Evolutionary conservation across 768 basidiomycete genomes (phyloP).

Genomic region (Termitomyces sp.): DNA sequence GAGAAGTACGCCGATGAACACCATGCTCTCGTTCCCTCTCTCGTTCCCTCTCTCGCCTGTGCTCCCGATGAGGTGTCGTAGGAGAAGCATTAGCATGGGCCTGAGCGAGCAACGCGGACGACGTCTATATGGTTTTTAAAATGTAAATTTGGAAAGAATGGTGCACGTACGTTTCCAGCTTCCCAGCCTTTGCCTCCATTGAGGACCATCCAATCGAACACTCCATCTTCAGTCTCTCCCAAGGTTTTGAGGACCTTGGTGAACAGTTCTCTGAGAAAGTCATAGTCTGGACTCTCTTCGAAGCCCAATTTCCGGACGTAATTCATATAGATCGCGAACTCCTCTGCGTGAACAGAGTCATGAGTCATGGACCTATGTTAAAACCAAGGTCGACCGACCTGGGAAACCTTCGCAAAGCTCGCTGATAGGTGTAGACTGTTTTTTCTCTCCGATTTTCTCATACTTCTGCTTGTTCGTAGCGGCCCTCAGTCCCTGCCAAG

Average conservation of each 20-base stretch:
- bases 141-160: slow-evolving; percentile 1
- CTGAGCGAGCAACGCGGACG: slow-evolving; percentile 38
- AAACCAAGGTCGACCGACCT: slow-evolving; percentile 37
- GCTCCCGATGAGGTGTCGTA: slow-evolving; percentile 51
- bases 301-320: slow-evolving; percentile 98
- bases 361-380: neutral
- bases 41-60: slow-evolving; percentile 52
- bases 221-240: slow-evolving; percentile 85
- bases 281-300: slow-evolving; percentile 96
- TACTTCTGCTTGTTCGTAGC: slow-evolving; percentile 99
- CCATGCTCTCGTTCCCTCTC: slow-evolving; percentile 53
- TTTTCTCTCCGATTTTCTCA: slow-evolving; percentile 99
- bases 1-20: slow-evolving; percentile 43
- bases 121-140: slow-evolving; percentile 26
- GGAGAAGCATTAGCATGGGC: slow-evolving; percentile 51
- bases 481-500: slow-evolving; percentile 97
- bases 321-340: slow-evolving; percentile 98
- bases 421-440: slow-evolving; percentile 85
- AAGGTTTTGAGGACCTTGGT: slow-evolving; percentile 83
- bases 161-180: slow-evolving; percentile 64
- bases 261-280: slow-evolving; percentile 94
- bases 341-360: slow-evolving; percentile 69
- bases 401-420: slow-evolving; percentile 98
- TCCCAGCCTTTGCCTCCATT: slow-evolving; percentile 97
- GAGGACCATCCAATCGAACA: slow-evolving; percentile 96